Evolutionary conservation across 2,329 filamentous ascomycete species (phyloP).

Genomic region (Verticillium tricorpus): DNA sequence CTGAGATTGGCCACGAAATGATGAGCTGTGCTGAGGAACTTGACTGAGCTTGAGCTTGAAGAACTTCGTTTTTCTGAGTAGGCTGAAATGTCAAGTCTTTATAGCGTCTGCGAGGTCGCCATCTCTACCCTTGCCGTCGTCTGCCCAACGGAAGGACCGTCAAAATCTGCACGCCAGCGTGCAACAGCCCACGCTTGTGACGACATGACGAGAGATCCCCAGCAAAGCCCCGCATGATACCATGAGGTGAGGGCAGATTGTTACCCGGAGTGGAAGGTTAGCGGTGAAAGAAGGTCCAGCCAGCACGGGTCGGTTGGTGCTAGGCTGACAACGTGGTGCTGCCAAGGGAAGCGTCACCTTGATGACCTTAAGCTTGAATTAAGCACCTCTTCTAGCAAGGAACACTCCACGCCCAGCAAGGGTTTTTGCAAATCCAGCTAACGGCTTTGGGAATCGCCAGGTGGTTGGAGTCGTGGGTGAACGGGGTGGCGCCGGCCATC

Average conservation of each 20-base stretch:
- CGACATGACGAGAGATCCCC: neutral
- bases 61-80: neutral
- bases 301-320: neutral
- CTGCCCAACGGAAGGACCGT: neutral
- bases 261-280: neutral
- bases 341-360: neutral
- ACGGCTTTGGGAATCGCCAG: neutral
- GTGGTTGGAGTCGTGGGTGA: neutral
- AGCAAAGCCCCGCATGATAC: neutral
- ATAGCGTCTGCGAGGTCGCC: neutral
- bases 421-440: neutral
- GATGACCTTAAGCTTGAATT: neutral
- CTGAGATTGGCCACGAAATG: neutral
- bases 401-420: neutral
- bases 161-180: neutral
- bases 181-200: neutral
- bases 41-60: neutral
- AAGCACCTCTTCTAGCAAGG: neutral
- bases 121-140: neutral
- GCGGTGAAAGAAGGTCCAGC: neutral
- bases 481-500: constrained; percentile 1
- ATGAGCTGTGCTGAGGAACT: neutral
- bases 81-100: neutral
- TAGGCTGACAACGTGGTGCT: neutral
- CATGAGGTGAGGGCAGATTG: neutral